These are phyloP conservation scores for Combretum micranthum DNA, from an alignment of 345 rosid genomes.

Conservation along the genomic window DNA sequence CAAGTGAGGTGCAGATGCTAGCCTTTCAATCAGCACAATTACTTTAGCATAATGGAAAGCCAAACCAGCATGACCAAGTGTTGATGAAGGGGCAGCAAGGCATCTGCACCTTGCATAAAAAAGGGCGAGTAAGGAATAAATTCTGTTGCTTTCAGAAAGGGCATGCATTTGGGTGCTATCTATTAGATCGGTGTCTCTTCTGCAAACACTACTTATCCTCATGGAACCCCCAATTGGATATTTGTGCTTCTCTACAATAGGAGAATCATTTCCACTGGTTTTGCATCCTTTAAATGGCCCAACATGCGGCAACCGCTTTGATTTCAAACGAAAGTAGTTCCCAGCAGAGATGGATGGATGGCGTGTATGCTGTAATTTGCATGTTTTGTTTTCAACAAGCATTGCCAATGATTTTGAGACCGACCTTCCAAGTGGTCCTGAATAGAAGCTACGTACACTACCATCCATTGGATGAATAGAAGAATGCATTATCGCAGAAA, in stretches of 20 bases:
- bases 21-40: slow-evolving; percentile 44
- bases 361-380: slow-evolving; percentile 5
- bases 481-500: slow-evolving; percentile 28
- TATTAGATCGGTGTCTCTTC: slow-evolving; percentile 16
- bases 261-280: slow-evolving; percentile 28
- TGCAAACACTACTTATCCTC: slow-evolving; percentile 19
- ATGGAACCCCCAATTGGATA: slow-evolving; percentile 25
- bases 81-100: slow-evolving; percentile 32
- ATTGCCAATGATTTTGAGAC: slow-evolving; percentile 13
- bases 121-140: slow-evolving; percentile 28
- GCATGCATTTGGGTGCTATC: slow-evolving; percentile 12
- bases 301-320: slow-evolving; percentile 17
- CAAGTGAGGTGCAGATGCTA: slow-evolving; percentile 38
- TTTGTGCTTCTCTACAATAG: slow-evolving; percentile 20
- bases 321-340: slow-evolving; percentile 23
- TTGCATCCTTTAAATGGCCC: slow-evolving; percentile 45
- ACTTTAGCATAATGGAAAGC: slow-evolving; percentile 54
- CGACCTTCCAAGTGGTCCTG: slow-evolving; percentile 23
- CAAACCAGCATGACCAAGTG: slow-evolving; percentile 58
- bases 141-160: slow-evolving; percentile 15
- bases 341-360: slow-evolving; percentile 11
- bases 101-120: slow-evolving; percentile 27
- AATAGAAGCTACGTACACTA: slow-evolving; percentile 17
- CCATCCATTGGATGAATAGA: slow-evolving; percentile 31
- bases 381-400: slow-evolving; percentile 15